Conservation (phyloP, 345 rosid genomes). For the Odontarrhena argentea region DNA sequence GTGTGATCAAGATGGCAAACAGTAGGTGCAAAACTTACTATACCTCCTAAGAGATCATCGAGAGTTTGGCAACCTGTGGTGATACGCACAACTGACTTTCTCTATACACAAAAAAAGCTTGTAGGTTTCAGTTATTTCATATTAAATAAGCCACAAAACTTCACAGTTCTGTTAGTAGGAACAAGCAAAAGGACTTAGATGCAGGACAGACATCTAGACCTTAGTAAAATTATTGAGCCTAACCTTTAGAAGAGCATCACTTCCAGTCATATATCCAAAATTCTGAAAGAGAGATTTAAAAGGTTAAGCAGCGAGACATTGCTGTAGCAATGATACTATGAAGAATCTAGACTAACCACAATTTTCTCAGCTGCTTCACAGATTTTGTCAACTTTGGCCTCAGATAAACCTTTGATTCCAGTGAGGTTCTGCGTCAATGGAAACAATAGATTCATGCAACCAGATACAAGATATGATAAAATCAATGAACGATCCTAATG, state of each 20-base stretch:
- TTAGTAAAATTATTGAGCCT: slow-evolving; percentile 32
- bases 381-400: slow-evolving; percentile 95
- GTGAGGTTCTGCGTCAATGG: slow-evolving; percentile 60
- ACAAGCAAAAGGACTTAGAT: slow-evolving; percentile 5
- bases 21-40: slow-evolving; percentile 13
- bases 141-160: neutral
- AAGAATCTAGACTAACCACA: slow-evolving; percentile 60
- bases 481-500: neutral
- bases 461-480: neutral
- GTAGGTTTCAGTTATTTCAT: neutral
- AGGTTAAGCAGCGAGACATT: neutral
- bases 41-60: slow-evolving; percentile 89
- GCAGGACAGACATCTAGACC: neutral
- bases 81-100: slow-evolving; percentile 69
- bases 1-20: slow-evolving; percentile 9
- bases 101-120: slow-evolving; percentile 43
- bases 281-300: slow-evolving; percentile 48
- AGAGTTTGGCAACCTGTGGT: slow-evolving; percentile 97
- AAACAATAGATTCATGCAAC: slow-evolving; percentile 10
- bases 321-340: neutral
- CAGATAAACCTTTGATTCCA: slow-evolving; percentile 93
- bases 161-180: neutral
- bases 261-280: slow-evolving; percentile 87
- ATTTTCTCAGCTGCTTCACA: slow-evolving; percentile 97
- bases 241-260: slow-evolving; percentile 86